phyloP scores from a whole-genome alignment of 2,329 filamentous ascomycete species.

The Venturia aucupariae region DNA sequence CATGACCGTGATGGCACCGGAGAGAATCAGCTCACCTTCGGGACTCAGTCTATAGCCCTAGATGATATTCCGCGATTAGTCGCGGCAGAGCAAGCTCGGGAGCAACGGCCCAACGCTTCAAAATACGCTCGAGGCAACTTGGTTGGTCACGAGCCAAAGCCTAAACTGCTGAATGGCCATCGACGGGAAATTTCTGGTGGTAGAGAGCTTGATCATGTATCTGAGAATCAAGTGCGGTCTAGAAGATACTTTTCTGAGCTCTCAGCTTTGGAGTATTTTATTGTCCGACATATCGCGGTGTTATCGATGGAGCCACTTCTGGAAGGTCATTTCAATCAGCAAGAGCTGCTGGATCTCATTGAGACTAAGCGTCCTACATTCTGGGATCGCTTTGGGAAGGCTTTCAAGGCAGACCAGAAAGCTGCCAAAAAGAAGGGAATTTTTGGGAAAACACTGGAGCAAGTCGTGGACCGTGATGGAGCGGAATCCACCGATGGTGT shows the following conservation, averaged over 20 bases:
- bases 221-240: conserved; percentile 19
- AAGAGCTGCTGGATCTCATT: conserved; percentile 85
- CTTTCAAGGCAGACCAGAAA: conserved; percentile 90
- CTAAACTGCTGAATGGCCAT: conserved; percentile 60
- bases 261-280: conserved; percentile 92
- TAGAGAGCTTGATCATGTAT: conserved; percentile 42
- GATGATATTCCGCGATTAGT: conserved; percentile 96
- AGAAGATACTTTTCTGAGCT: conserved; percentile 67
- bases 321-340: conserved; percentile 82
- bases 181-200: conserved; percentile 56
- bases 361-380: conserved; percentile 90
- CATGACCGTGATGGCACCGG: conserved; percentile 67
- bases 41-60: conserved; percentile 81
- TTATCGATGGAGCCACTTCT: conserved; percentile 89
- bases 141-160: conserved; percentile 56
- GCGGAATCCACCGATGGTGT: conserved; percentile 97
- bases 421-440: conserved; percentile 79
- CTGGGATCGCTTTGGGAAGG: conserved; percentile 97
- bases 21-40: conserved; percentile 68
- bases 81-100: conserved; percentile 86
- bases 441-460: conserved; percentile 81
- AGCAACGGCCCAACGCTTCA: conserved; percentile 74
- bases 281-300: conserved; percentile 89
- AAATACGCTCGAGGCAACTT: conserved; percentile 63
- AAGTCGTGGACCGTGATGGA: conserved; percentile 84